Percentiles rank a stretch among this genome's conserved stretches.
phyloP scores from a whole-genome alignment of 228 moss, liverwort and hornwort species.

The Sphagnum magellanicum region DNA sequence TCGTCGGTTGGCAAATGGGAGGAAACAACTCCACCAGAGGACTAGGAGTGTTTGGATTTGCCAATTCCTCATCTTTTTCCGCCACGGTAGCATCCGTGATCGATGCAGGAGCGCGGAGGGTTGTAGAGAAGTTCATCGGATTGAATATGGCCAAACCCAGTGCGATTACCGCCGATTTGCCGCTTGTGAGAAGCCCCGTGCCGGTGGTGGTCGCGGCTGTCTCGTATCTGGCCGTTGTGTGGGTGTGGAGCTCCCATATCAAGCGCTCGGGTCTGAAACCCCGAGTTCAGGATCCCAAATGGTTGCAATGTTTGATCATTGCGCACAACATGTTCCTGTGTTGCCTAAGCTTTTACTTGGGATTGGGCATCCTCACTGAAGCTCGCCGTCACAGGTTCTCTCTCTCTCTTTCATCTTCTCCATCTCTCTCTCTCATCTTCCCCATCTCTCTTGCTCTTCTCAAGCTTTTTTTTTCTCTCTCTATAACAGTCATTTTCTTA shows the following conservation, averaged over 20 bases:
- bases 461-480: neutral
- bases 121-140: slow-evolving; percentile 36
- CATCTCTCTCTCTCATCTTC: neutral
- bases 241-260: slow-evolving; percentile 53
- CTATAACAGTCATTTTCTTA: neutral
- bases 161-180: slow-evolving; percentile 57
- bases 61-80: too few species aligned
- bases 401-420: neutral
- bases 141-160: slow-evolving; percentile 56
- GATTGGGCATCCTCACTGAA: slow-evolving; percentile 50
- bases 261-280: slow-evolving; percentile 44
- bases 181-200: slow-evolving; percentile 52
- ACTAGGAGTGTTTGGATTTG: too few species aligned
- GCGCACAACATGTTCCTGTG: slow-evolving; percentile 71
- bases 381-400: slow-evolving; percentile 55
- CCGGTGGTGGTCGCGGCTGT: slow-evolving; percentile 48
- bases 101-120: slow-evolving; percentile 14
- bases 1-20: too few species aligned
- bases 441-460: neutral
- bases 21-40: too few species aligned
- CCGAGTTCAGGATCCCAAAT: slow-evolving; percentile 44
- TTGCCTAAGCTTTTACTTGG: slow-evolving; percentile 66
- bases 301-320: slow-evolving; percentile 53
- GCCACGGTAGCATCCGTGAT: neutral
- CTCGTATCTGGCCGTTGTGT: slow-evolving; percentile 47